Conservation (phyloP, 805 yeast genomes). For the Lipomyces lipofer region DNA sequence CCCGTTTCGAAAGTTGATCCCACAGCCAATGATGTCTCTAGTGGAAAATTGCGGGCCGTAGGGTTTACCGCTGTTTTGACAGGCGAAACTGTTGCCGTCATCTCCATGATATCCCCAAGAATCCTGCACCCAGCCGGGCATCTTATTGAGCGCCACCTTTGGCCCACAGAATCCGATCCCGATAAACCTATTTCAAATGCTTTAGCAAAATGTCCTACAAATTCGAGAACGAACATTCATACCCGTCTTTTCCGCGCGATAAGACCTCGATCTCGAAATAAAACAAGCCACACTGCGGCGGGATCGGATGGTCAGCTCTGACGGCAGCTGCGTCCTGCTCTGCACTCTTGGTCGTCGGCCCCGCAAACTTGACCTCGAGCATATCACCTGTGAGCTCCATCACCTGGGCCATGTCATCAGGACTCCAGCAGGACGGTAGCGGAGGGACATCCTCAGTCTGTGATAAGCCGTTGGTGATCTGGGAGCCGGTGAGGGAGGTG, state of each 20-base stretch:
- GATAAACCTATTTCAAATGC: constrained; percentile 37
- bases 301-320: constrained; percentile 38
- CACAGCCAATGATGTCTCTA: constrained; percentile 78
- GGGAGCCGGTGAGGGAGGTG: constrained; percentile 7
- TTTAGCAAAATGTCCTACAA: too few relatives aligned
- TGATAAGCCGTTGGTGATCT: too few relatives aligned
- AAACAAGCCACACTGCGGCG: constrained; percentile 48
- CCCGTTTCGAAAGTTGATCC: constrained; percentile 66
- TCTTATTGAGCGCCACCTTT: constrained; percentile 38
- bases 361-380: constrained; percentile 23
- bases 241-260: constrained; percentile 42
- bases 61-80: constrained; percentile 44
- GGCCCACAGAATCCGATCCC: constrained; percentile 50
- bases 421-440: constrained; percentile 26
- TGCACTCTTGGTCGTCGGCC: constrained; percentile 13
- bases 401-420: constrained; percentile 11
- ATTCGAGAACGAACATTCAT: constrained; percentile 2
- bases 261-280: constrained; percentile 52
- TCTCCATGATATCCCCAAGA: constrained; percentile 57
- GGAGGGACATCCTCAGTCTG: constrained; percentile 3
- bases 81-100: constrained; percentile 48
- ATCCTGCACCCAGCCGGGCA: constrained; percentile 52
- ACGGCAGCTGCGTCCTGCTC: constrained; percentile 31
- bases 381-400: constrained; percentile 20
- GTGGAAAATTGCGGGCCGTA: constrained; percentile 51